Evolutionary conservation across 1,284 basidiomycete genomes (phyloP), one percentile per base, ranked within the genome.

Genomic region (Kalmanozyma brasiliensis): DNA sequence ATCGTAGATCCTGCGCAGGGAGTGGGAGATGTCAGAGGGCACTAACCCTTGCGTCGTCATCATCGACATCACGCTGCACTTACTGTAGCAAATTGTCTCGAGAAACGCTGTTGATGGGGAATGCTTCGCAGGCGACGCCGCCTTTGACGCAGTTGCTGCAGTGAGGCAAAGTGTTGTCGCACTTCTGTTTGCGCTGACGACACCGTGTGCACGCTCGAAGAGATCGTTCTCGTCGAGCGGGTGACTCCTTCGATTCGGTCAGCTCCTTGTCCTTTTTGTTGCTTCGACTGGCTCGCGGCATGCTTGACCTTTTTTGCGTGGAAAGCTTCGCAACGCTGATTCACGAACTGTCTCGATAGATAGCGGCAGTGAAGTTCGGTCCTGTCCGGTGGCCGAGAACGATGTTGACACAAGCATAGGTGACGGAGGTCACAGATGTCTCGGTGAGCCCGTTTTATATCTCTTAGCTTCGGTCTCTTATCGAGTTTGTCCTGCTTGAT

Each of bases 61-160:
- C 17, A 2, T 8, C 24, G 10, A 8, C 7, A 19, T 8, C 4
- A 3, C 4, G 2, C 10, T 6, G 8, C 8, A 64, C 66, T 55
- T 22, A 69, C 66, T 69, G 55, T 11, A 64, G n/a, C n/a, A 69
- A 41, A 38, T 63, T 63, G 40, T 69, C 60, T 23, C 52, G 33
- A 3, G 60, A 63, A 0, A 52, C 66, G 6, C 52, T 45, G 13
- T 57, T 49, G 52, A 64, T 44, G 0, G 66, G 52, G 14, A 61
- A 52, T 0, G 62, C 53, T 41, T 66, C 62, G 45, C 68, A 71
- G 3, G 32, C 10, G 3, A 62, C 58, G 14, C 53, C 57, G 7
- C 68, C 68, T 34, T 59, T 71, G 38, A 66, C 32, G 30, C 68
- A 71, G 36, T 65, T 71, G 49, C 57, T 49, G 33, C 68, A 71